phyloP scores from a whole-genome alignment of 164 flowering plant genomes.

The Euptelea pleiosperma region DNA sequence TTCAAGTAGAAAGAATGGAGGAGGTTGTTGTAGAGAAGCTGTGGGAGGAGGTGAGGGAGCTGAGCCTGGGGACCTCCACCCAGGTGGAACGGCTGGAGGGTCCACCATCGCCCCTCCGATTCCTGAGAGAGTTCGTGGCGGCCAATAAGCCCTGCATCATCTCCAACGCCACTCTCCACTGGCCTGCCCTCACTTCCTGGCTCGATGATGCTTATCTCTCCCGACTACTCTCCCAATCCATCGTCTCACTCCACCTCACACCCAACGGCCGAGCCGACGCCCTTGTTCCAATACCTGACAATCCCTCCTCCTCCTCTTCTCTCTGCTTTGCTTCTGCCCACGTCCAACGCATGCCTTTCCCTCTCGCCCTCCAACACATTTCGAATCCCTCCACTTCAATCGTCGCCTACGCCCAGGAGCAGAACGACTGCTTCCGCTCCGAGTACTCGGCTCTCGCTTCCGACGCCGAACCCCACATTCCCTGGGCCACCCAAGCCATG shows the following conservation, averaged over 20 bases:
- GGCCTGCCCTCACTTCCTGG: conserved; percentile 71
- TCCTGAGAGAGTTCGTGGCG: conserved; percentile 70
- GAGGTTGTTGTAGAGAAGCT: conserved; percentile 32
- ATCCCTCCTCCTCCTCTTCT: conserved; percentile 21
- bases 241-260: conserved; percentile 56
- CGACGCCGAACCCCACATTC: conserved; percentile 67
- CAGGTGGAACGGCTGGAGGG: conserved; percentile 45
- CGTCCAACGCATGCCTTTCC: conserved; percentile 47
- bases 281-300: conserved; percentile 27
- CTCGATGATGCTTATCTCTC: conserved; percentile 39
- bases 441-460: conserved; percentile 53
- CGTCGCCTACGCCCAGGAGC: conserved; percentile 85
- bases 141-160: conserved; percentile 82
- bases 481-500: conserved; percentile 82
- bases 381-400: conserved; percentile 10
- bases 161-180: conserved; percentile 67
- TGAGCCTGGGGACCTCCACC: conserved; percentile 52
- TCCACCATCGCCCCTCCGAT: conserved; percentile 67
- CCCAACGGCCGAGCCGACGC: conserved; percentile 60
- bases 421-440: conserved; percentile 75
- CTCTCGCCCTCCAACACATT: conserved; percentile 25
- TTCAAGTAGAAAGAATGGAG: background rate
- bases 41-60: conserved; percentile 81
- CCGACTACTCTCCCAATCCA: conserved; percentile 29
- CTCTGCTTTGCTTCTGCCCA: conserved; percentile 78